Base-by-base conservation (phyloP, 2,329 filamentous ascomycete species). In the Daldinia eschscholtzii region DNA sequence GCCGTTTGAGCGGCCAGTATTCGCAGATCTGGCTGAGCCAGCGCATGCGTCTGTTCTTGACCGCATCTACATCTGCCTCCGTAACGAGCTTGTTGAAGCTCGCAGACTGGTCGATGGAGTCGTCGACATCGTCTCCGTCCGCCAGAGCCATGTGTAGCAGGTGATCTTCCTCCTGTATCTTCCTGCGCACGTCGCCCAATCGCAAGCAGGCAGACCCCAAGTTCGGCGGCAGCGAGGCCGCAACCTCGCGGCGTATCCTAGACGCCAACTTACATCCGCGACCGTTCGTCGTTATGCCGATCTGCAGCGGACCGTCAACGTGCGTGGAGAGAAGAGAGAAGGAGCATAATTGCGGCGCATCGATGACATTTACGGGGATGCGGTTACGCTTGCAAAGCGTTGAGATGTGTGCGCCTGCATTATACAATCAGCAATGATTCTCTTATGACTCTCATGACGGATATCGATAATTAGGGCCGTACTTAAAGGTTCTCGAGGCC, bases 1-100 rank as follows among this genome's bases (percentile, higher is more conserved):
- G 87, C 18, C 92, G 89, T 70, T 90, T 90, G 28, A 99, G 85
- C 1, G 96, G 94, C 96, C 96, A 99, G 81, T 99, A 99, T 83
- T 99, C 96, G 85, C 96, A 99, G 59, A 99, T 93, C 79, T 99
- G 96, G 20, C 92, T 89, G 1, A 99, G 85, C 96, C 96, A 99
- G 65, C 96, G 88, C 85, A 97, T 94, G 58, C 96, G 88, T 67
- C 95, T 86, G 23, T 88, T 94, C 77, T 93, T 93, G 15, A 89
- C 88, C 2, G 91, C 91, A 67, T 92, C 91, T 0, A 87, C 82
- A 75, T 96, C 93, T 50, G 90, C 89, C 53, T 93, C 90, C 0
- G 83, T 88, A 6, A 98, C 87, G 3, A 99, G 84, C 68, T 87
- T 89, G 80, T 99, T 99, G 80, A 99, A 98, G 0, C 86, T 87